Conservation (phyloP, 208 protist species). For the Trichomonas tenax region DNA sequence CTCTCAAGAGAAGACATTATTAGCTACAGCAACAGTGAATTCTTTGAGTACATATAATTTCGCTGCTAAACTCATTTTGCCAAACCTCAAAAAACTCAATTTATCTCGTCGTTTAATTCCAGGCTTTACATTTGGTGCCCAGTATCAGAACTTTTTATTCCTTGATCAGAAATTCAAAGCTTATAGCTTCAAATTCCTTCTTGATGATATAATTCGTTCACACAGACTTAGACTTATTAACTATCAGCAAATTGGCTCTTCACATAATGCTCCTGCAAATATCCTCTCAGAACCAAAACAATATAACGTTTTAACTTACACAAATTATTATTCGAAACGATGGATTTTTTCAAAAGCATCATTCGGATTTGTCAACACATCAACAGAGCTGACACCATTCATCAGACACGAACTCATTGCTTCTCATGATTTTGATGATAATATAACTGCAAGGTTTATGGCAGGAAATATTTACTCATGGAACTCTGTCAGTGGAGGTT, state of each 20-base stretch:
- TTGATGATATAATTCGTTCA: not conserved
- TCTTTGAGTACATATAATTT: not conserved
- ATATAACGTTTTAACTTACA: not conserved
- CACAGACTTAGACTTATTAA: not conserved
- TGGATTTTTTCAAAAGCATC: not conserved
- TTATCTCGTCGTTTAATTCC: not conserved
- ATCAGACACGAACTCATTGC: not conserved
- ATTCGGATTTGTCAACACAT: not conserved
- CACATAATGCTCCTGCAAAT: not conserved
- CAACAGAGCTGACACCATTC: not conserved
- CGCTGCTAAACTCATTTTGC: not conserved
- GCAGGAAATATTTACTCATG: not conserved
- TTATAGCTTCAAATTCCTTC: not conserved
- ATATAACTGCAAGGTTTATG: not conserved
- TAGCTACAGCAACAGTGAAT: not conserved
- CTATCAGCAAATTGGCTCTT: not conserved
- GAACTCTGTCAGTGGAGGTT: too few species aligned
- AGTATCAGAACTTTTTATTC: not conserved
- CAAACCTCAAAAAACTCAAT: not conserved
- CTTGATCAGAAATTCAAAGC: not conserved
- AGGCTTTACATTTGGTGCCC: not conserved
- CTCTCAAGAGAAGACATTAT: not conserved
- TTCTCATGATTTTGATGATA: not conserved
- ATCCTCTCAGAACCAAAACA: not conserved
- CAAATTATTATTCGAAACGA: not conserved